phyloP scores from a whole-genome alignment of 257 asterid genomes.

The Buddleja alternifolia region DNA sequence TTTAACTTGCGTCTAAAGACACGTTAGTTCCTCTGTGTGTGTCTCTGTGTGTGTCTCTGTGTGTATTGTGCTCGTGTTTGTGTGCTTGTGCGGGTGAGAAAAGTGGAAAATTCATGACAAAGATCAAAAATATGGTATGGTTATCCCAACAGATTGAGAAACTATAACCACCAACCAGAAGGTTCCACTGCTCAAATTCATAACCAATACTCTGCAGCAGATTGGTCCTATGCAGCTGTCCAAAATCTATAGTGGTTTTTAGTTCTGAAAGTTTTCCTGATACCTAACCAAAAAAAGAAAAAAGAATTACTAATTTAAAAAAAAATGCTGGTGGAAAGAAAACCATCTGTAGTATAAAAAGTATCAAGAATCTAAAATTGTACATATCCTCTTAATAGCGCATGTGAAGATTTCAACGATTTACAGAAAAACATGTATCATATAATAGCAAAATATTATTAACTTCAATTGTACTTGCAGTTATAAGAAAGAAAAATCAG shows the following conservation, averaged over 20 bases:
- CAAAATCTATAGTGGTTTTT: conserved; percentile 60
- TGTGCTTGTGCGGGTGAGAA: not conserved
- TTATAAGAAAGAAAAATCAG: not conserved
- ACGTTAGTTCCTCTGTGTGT: not conserved
- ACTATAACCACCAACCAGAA: conserved; percentile 46
- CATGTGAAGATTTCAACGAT: not conserved
- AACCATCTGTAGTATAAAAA: not conserved
- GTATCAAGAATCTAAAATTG: not conserved
- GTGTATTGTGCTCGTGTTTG: not conserved
- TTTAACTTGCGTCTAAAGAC: not conserved
- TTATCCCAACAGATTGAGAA: conserved; percentile 11
- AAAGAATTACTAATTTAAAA: conserved; percentile 22
- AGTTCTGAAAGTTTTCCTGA: conserved; percentile 64
- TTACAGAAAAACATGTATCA: not conserved
- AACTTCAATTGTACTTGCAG: not conserved
- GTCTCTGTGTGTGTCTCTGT: not conserved
- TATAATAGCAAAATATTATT: not conserved
- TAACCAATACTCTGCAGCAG: conserved; percentile 50
- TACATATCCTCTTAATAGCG: not conserved
- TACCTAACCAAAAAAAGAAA: conserved; percentile 43
- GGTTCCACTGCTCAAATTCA: conserved; percentile 64
- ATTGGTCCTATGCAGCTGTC: conserved; percentile 48
- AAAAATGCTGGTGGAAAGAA: not conserved
- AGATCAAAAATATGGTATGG: not conserved
- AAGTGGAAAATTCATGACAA: not conserved